Evolutionary conservation across 2,329 filamentous ascomycete species (phyloP).

Genomic region (Metarhizium humberi): DNA sequence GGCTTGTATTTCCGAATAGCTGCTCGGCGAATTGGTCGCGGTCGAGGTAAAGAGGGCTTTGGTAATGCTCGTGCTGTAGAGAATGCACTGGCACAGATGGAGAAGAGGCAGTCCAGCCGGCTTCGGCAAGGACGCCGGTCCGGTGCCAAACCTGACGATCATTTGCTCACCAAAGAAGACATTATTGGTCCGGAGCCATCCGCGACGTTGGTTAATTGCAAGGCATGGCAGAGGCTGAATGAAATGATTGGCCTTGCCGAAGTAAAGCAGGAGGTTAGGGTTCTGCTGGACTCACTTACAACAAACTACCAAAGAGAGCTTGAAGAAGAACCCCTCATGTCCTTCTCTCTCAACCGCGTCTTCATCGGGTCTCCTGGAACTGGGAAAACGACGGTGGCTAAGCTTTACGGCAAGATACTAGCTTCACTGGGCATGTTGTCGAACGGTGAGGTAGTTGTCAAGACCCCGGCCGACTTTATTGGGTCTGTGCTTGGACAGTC

Average conservation of each 20-base stretch:
- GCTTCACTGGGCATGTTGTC: constrained; percentile 58
- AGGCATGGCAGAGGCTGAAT: constrained; percentile 50
- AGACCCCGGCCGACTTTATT: constrained; percentile 67
- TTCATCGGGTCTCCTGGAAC: constrained; percentile 67
- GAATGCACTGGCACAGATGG: constrained; percentile 46
- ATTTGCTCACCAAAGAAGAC: constrained; percentile 55
- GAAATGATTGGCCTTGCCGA: constrained; percentile 46
- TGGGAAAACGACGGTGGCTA: constrained; percentile 68
- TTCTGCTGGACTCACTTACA: constrained; percentile 50
- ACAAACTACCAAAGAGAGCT: constrained; percentile 60
- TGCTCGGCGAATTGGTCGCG: constrained; percentile 49
- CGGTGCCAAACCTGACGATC: constrained; percentile 39
- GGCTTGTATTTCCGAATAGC: constrained; percentile 59
- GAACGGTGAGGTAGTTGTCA: constrained; percentile 62
- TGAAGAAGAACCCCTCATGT: constrained; percentile 45
- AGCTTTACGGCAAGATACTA: constrained; percentile 60
- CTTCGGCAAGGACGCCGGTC: constrained; percentile 36
- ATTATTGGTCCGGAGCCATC: constrained; percentile 61
- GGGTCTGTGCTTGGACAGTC: constrained; percentile 55
- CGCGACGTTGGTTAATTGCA: constrained; percentile 36
- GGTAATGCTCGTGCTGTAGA: constrained; percentile 64
- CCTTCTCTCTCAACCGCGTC: constrained; percentile 57
- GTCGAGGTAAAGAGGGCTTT: constrained; percentile 57
- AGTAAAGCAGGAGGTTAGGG: constrained; percentile 53
- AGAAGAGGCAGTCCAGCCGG: constrained; percentile 48